Conservation (phyloP, 2,329 filamentous ascomycete species). For the Fusarium sp. region DNA sequence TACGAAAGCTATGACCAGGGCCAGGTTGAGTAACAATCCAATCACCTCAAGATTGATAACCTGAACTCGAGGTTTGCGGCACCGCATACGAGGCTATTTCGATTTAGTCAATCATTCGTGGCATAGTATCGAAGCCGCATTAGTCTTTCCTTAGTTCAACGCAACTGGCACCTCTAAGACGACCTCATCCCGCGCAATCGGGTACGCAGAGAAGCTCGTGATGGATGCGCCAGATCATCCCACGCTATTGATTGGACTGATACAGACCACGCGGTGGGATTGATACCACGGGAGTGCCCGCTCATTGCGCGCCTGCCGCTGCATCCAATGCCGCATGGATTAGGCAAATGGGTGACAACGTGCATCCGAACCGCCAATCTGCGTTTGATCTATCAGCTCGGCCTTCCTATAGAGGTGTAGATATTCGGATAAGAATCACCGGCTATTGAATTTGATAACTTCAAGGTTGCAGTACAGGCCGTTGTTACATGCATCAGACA, state of each 20-base stretch:
- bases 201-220: constrained; percentile 23
- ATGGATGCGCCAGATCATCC: constrained; percentile 36
- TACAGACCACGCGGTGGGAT: constrained; percentile 36
- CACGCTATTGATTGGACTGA: constrained; percentile 28
- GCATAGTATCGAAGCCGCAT: constrained; percentile 33
- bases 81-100: constrained; percentile 24
- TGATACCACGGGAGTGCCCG: constrained; percentile 46
- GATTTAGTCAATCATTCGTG: constrained; percentile 25
- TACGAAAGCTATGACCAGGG: constrained; percentile 13
- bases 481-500: constrained; percentile 6
- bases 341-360: constrained; percentile 35
- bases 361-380: constrained; percentile 18
- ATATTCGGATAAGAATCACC: constrained; percentile 30
- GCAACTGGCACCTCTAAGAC: constrained; percentile 19
- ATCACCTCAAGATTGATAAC: constrained; percentile 9
- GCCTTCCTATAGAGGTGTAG: constrained; percentile 37
- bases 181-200: constrained; percentile 15
- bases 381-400: constrained; percentile 30
- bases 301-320: constrained; percentile 46
- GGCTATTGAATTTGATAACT: constrained; percentile 12
- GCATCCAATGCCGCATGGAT: constrained; percentile 33
- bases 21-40: neutral
- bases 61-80: neutral
- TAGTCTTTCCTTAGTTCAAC: constrained; percentile 20
- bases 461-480: constrained; percentile 16